Evolutionary conservation across 768 basidiomycete genomes (phyloP).

Genomic region (Dendrothele bispora): DNA sequence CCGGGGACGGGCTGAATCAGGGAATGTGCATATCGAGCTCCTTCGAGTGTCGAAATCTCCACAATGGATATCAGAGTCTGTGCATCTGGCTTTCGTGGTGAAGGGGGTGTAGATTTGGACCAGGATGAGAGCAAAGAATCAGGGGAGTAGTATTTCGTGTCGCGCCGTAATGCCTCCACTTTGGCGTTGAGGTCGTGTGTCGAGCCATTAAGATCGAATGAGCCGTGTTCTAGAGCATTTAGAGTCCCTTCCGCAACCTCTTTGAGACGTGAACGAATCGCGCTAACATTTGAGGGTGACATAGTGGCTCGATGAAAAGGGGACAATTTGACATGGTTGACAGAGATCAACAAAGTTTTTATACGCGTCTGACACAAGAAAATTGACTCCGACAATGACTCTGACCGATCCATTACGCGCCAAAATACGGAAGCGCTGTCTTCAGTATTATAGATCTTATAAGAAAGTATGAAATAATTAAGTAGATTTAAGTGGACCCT

Average conservation of each 20-base stretch:
- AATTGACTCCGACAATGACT: background rate
- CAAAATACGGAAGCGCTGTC: background rate
- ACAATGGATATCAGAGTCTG: constrained; percentile 41
- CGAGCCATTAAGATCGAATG: constrained; percentile 27
- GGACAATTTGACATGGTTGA: background rate
- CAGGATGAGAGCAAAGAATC: constrained; percentile 50
- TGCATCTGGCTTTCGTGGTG: background rate
- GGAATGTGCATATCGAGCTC: constrained; percentile 42
- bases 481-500: too few species aligned
- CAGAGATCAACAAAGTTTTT: background rate
- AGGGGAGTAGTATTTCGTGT: constrained; percentile 55
- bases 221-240: constrained; percentile 46
- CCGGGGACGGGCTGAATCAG: constrained; percentile 18
- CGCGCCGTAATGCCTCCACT: constrained; percentile 28
- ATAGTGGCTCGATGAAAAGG: background rate
- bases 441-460: background rate
- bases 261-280: constrained; percentile 19
- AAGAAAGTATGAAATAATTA: too few species aligned
- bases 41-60: constrained; percentile 66
- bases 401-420: background rate
- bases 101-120: constrained; percentile 22
- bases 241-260: constrained; percentile 54
- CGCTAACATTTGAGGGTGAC: background rate
- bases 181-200: constrained; percentile 27
- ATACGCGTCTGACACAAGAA: background rate